Percentiles rank a stretch among this genome's conserved stretches.
Evolutionary conservation across 2,329 filamentous ascomycete genomes (phyloP).

Genomic region (Xylaria arbuscula): DNA sequence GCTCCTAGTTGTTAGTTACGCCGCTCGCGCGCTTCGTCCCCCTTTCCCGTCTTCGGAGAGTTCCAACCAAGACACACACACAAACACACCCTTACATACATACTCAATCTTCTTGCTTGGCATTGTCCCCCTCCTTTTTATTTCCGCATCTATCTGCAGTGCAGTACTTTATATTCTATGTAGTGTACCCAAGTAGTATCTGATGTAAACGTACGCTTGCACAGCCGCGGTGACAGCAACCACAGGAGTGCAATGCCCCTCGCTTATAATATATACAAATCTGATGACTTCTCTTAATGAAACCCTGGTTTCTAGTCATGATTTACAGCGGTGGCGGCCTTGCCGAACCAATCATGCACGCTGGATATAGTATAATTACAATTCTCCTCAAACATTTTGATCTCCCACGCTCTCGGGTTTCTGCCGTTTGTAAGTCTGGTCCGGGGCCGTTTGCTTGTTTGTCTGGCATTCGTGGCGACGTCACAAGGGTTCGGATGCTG

Average conservation of each 20-base stretch:
- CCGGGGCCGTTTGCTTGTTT: not conserved
- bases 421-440: not conserved
- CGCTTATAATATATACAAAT: slow-evolving; percentile 8
- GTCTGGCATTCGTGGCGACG: not conserved
- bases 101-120: slow-evolving; percentile 7
- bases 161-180: no score
- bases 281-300: slow-evolving; percentile 2
- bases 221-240: slow-evolving; percentile 10
- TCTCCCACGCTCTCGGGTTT: slow-evolving; percentile 8
- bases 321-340: slow-evolving; percentile 28
- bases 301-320: slow-evolving; percentile 19
- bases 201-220: not conserved
- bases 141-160: not conserved
- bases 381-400: not conserved
- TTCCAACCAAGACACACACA: slow-evolving; percentile 4
- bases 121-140: not conserved
- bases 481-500: slow-evolving; percentile 21
- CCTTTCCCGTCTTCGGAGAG: slow-evolving; percentile 8
- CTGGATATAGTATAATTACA: not conserved
- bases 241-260: not conserved
- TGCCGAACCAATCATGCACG: slow-evolving; percentile 30
- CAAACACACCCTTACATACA: not conserved
- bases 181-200: no score
- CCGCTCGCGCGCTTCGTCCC: not conserved
- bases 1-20: not conserved